These are phyloP conservation scores for Begonia masoniana DNA, from an alignment of 306 rosid species.

Conservation along the genomic window DNA sequence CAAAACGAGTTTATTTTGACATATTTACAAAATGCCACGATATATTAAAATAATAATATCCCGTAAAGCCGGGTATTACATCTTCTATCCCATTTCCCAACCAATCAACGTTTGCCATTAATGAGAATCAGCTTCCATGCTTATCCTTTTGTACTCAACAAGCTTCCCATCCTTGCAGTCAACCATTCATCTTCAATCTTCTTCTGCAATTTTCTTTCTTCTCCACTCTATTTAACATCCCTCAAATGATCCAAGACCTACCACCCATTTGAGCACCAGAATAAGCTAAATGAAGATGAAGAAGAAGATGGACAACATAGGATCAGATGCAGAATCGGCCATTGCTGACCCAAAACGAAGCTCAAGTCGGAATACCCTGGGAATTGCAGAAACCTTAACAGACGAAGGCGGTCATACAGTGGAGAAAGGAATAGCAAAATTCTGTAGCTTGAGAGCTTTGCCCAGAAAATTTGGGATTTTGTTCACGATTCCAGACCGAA, in stretches of 20 bases:
- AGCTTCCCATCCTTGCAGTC: not conserved
- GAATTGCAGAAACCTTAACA: too few species aligned
- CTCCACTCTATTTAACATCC: too few species aligned
- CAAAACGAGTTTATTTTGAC: too few species aligned
- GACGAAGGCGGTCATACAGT: too few species aligned
- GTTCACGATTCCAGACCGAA: slow-evolving; percentile 30
- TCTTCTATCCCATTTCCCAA: too few species aligned
- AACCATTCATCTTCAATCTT: not conserved
- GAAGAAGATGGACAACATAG: not conserved
- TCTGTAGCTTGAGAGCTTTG: slow-evolving; percentile 5
- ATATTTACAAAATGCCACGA: too few species aligned
- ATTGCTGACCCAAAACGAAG: not conserved
- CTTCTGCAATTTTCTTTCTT: not conserved
- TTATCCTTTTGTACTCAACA: not conserved
- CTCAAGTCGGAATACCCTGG: not conserved
- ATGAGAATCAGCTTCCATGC: not conserved
- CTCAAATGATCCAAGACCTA: not conserved
- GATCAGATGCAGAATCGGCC: too few species aligned
- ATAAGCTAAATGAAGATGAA: not conserved
- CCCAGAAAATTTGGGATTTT: slow-evolving; percentile 31
- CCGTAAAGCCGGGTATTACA: too few species aligned
- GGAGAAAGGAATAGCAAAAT: not conserved
- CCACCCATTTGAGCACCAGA: not conserved
- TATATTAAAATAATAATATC: too few species aligned
- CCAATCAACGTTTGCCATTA: too few species aligned